A percentile compares a stretch with the other conserved stretches of the same genome.
phyloP scores from a whole-genome alignment of 2,329 filamentous ascomycete genomes.

The Paramyrothecium roridum region DNA sequence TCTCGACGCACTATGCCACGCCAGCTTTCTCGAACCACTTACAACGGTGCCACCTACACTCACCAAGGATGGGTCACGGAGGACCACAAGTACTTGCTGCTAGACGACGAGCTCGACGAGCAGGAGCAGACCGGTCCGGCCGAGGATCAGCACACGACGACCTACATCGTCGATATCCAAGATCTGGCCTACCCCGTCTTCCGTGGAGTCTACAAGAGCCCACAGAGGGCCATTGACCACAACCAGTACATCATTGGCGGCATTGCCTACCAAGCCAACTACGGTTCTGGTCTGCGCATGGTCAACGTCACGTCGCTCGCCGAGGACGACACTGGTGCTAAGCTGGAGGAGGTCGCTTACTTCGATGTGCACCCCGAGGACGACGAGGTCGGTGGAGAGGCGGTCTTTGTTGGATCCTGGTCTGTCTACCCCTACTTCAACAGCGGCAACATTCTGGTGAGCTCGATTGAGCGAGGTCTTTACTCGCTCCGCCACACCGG shows the following conservation, averaged over 20 bases:
- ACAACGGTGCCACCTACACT: conserved; percentile 50
- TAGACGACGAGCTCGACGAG: conserved; percentile 53
- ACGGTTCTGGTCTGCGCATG: conserved; percentile 40
- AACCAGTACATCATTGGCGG: conserved; percentile 42
- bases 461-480: conserved; percentile 45
- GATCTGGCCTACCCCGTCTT: conserved; percentile 31
- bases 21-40: conserved; percentile 48
- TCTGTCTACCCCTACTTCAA: conserved; percentile 40
- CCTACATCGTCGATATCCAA: conserved; percentile 45
- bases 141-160: conserved; percentile 19
- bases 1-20: conserved; percentile 39
- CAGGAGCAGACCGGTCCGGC: conserved; percentile 22
- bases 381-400: conserved; percentile 40
- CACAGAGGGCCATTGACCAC: conserved; percentile 38
- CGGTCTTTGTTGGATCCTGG: conserved; percentile 41
- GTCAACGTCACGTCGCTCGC: conserved; percentile 26
- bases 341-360: conserved; percentile 37
- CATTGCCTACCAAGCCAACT: conserved; percentile 43
- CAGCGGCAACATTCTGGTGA: conserved; percentile 41
- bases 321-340: conserved; percentile 32
- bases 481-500: conserved; percentile 39
- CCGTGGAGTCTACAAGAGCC: conserved; percentile 38
- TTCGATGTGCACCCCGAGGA: conserved; percentile 47
- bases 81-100: conserved; percentile 36
- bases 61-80: conserved; percentile 53